phyloP scores from a whole-genome alignment of 345 rosid genomes.

The Lepidium africanum region DNA sequence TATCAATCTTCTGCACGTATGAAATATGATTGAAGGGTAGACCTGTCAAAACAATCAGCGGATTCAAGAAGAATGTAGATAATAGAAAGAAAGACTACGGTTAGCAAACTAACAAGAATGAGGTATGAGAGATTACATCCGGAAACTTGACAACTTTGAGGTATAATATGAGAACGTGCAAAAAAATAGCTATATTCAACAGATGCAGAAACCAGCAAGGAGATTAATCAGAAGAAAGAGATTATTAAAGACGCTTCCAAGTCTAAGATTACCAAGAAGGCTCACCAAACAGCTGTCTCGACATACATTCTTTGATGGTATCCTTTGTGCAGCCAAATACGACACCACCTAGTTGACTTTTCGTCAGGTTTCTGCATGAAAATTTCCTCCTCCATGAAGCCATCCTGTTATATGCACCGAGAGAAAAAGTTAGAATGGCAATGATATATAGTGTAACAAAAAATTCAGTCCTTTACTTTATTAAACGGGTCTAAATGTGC shows the following conservation, averaged over 20 bases:
- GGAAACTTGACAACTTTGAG: not conserved
- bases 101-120: not conserved
- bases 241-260: not conserved
- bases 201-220: not conserved
- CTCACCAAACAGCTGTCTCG: constrained; percentile 61
- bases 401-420: constrained; percentile 34
- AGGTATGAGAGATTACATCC: not conserved
- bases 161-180: not conserved
- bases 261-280: not conserved
- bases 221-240: not conserved
- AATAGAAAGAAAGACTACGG: not conserved
- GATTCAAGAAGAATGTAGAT: not conserved
- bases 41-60: constrained; percentile 38
- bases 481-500: not conserved
- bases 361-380: constrained; percentile 39
- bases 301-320: constrained; percentile 54
- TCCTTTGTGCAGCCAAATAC: constrained; percentile 59
- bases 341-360: constrained; percentile 57
- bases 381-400: constrained; percentile 29
- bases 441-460: not conserved
- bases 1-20: constrained; percentile 53
- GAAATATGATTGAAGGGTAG: constrained; percentile 46
- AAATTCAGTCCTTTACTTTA: not conserved
- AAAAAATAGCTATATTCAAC: not conserved
- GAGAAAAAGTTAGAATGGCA: not conserved